Base-by-base conservation (phyloP, 1,284 basidiomycete species). In the Caloboletus inedulis region DNA sequence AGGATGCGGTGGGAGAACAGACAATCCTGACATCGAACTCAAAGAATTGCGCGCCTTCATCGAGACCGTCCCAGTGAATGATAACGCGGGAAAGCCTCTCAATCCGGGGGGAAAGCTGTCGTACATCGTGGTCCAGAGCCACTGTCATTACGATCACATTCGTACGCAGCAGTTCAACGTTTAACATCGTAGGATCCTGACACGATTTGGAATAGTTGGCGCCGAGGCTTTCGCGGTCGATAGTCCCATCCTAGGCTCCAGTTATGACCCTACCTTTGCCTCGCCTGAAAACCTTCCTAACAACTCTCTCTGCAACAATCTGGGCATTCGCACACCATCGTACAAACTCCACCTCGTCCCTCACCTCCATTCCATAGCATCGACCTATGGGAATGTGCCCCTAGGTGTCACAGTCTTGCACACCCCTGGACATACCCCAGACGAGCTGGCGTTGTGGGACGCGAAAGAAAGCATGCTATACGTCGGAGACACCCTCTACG, bases 141-240 rank as follows among this genome's bases (percentile, higher is more conserved):
- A 82, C 62, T 81, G 78, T 51, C 80, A 81, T 54, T 80, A 80
- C 55, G 80, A 82, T 58, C 80, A 81, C 58, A 82, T 82, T 39
- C 66, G 79, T 81, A 64, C 52, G 77, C 59, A 19, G 35, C 12
- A 12, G 14, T 37, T 34, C 4, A 8, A n/a, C 37, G 14, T 37
- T 34, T 6, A 8, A n/a, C 37, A 19, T 16, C 40, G 8, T 37
- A 18, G 21, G 9, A 12, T 4, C 7, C 40, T 53, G 46, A 57
- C 35, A 33, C 14, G 45, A 40, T 39, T 12, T 14, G 18, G 30
- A 14, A 37, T 47, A 80, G 78, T 80, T 43, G 80, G 73, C 2
- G 64, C 75, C 25, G 77, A 81, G 57, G 72, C 77, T 29, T 80
- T 81, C 65, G 74, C 70, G 48, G 45, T 61, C 12, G 77, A 77